phyloP scores from a whole-genome alignment of 2,329 filamentous ascomycete genomes.

The Ascocoryne sarcoides region DNA sequence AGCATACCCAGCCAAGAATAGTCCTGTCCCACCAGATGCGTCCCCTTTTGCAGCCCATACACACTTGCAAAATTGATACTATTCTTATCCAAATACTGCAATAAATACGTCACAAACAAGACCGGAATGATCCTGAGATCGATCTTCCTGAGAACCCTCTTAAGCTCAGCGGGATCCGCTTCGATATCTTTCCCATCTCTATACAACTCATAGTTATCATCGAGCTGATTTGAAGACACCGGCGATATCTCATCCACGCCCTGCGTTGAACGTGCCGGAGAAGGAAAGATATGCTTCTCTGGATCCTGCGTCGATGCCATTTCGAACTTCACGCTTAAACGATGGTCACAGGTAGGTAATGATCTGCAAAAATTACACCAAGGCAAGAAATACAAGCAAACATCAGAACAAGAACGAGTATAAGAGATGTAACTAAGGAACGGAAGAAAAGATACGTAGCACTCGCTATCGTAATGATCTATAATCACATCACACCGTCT shows the following conservation, averaged over 20 bases:
- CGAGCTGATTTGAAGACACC: not conserved
- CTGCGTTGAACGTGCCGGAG: not conserved
- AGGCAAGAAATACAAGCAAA: too few species aligned
- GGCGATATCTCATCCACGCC: not conserved
- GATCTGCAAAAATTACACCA: too few species aligned
- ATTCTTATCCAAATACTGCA: constrained; percentile 39
- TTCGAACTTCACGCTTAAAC: too few species aligned
- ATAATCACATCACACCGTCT: too few species aligned
- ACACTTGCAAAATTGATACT: constrained; percentile 36
- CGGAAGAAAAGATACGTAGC: too few species aligned
- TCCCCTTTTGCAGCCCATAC: constrained; percentile 40
- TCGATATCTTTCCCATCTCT: not conserved
- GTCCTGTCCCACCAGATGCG: constrained; percentile 37
- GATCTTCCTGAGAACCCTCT: constrained; percentile 30
- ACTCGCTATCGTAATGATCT: too few species aligned
- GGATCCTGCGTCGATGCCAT: too few species aligned
- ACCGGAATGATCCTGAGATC: constrained; percentile 42
- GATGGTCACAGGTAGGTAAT: too few species aligned
- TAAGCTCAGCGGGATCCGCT: constrained; percentile 14
- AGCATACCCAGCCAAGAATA: constrained; percentile 49
- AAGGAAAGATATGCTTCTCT: not conserved
- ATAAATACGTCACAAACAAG: constrained; percentile 47
- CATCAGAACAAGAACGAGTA: too few species aligned
- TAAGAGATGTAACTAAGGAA: too few species aligned
- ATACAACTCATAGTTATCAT: not conserved